Base-by-base conservation (phyloP, 1,139 yeast genomes). In the Protomyces gravidus region DNA sequence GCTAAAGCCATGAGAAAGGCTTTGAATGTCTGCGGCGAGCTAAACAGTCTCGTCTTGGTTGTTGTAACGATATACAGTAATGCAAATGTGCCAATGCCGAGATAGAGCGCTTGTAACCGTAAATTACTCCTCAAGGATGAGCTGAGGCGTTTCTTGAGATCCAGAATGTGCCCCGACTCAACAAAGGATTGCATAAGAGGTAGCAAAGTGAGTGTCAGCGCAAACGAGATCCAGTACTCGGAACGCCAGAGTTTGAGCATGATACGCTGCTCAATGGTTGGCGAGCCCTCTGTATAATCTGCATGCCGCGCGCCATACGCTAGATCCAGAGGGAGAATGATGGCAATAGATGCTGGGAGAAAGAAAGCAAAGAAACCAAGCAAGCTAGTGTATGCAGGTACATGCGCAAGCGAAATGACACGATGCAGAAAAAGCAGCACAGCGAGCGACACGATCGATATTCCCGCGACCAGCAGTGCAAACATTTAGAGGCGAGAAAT, bases 191-290 rank as follows among this genome's bases (percentile, higher is more conserved):
- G 92, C 32, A 86, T 73, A 46, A 84, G 71, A 0, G 96, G 96
- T 57, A 88, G 69, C 0, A 86, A 66, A 9, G 82, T 58, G 89
- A 95, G 87, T 28, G 95, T 87, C 61, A 88, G 73, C 28, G 78
- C 69, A 67, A 87, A 88, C 0, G 95, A 86, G 15, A 80, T 74
- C 96, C 96, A 88, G 71, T 88, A 88, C 60, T 85, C 83, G 52
- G 80, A 69, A 65, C 85, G 80, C 96, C 96, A 88, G 32, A 85
- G 69, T 5, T 75, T 68, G 33, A 82, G 72, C 7, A 85, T 76
- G n/a, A 78, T 76, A 1, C 70, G 66, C 60, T 74, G 75, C 21
- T 81, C 79, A 28, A 80, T 64, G 60, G 74, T 78, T 61, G 79
- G 75, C 28, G 72, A 62, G 7, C 70, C 68, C 51, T 28, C 27